Evolutionary conservation across 257 asterid species (phyloP), one percentile per base, ranked within the genome.

Genomic region (Nicotiana obtusifolia): DNA sequence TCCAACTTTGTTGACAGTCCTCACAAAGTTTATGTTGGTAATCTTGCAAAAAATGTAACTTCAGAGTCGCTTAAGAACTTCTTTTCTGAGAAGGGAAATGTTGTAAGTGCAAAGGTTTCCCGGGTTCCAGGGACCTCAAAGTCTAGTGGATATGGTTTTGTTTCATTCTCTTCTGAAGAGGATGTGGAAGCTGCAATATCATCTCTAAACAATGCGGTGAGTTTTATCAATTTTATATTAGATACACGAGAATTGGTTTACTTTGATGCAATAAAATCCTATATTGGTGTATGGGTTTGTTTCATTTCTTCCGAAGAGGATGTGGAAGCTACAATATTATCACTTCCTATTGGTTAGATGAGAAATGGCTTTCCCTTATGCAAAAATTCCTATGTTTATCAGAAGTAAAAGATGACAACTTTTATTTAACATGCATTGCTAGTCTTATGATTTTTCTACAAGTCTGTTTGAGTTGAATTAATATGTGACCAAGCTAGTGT

Each of bases 71-170:
- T 95, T 5, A 91, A 90, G 84, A 66, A 76, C 83, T 91, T 92
- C 83, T 93, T 95, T 47, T 80, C 97, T 0, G 96, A 89, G 83
- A 93, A 92, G 84, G 98, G 95, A 5, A 88, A 90, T 15, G 97
- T 90, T 76, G 76, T 92, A 0, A 86, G 97, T 88, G 99, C 97
- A 26, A 95, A 93, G 89, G 92, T 95, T 35, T 93, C 97, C 57
- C 86, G 95, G 57, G 90, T 92, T 83, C 97, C 97, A 0, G 98
- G 98, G 87, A 95, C 98, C 81, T 92, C 97, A 1, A 95, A 93
- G 84, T 95, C 99, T 28, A 92, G 90, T 83, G 99, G 99, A 62
- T 95, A 88, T 89, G 99, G 98, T 66, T 95, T 95, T 81, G 97
- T 95, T 77, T 20, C 97, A 7, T 93, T 95, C 84, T 89, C 95